Conservation (phyloP, 2,329 filamentous ascomycete species). For the Cytospora paraplurivora region DNA sequence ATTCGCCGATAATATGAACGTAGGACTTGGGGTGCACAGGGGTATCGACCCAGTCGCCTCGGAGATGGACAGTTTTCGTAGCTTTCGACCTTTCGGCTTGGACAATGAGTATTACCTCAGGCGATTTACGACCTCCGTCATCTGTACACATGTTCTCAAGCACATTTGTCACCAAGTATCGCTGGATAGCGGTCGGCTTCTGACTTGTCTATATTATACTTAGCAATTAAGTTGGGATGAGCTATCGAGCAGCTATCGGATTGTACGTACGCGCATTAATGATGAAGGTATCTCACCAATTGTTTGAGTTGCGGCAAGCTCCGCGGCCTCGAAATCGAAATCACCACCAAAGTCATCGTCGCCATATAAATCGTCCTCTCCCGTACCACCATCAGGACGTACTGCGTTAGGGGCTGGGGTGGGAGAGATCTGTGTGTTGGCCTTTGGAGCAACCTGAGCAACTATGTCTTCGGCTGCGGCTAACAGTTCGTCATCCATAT, state of each 20-base stretch:
- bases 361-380: conserved; percentile 53
- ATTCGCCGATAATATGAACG: conserved; percentile 83
- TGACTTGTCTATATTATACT: conserved; percentile 65
- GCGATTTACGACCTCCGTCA: conserved; percentile 58
- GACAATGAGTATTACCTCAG: conserved; percentile 82
- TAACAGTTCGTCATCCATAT: conserved; percentile 64
- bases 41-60: conserved; percentile 86
- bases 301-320: conserved; percentile 73
- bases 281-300: conserved; percentile 37
- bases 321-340: conserved; percentile 76
- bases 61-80: conserved; percentile 70
- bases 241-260: conserved; percentile 32
- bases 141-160: conserved; percentile 69
- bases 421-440: conserved; percentile 26
- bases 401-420: conserved; percentile 29
- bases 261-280: conserved; percentile 56
- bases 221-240: conserved; percentile 53
- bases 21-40: conserved; percentile 73
- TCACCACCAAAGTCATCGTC: conserved; percentile 78
- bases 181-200: conserved; percentile 76
- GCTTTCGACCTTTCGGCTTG: conserved; percentile 72
- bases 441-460: conserved; percentile 39
- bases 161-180: conserved; percentile 79
- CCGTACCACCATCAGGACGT: conserved; percentile 42
- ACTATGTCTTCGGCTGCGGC: conserved; percentile 49